Conservation (phyloP, 805 yeast species). For the Debaryomyces prosopidis region DNA sequence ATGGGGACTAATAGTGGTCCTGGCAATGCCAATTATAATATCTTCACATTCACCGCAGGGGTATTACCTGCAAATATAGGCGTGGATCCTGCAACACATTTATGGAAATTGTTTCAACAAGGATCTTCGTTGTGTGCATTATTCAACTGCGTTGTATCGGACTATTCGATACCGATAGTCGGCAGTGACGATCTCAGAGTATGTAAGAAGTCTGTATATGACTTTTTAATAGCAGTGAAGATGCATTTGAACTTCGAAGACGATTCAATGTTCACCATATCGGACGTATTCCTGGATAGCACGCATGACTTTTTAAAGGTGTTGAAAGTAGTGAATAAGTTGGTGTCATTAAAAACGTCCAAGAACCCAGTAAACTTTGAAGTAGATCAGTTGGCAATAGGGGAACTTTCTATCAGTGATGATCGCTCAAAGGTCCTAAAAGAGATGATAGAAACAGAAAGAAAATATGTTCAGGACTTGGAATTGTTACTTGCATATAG, state of each 20-base stretch:
- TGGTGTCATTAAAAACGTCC: conserved; percentile 37
- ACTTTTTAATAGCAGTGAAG: conserved; percentile 85
- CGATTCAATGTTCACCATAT: conserved; percentile 83
- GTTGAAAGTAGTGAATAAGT: conserved; percentile 63
- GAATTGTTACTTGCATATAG: conserved; percentile 72
- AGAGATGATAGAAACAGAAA: conserved; percentile 86
- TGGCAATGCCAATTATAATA: conserved; percentile 31
- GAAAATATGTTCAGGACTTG: conserved; percentile 89
- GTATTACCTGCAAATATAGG: conserved; percentile 69
- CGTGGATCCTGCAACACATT: conserved; percentile 90
- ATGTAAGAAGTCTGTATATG: conserved; percentile 87
- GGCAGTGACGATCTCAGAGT: conserved; percentile 79
- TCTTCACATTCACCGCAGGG: conserved; percentile 72
- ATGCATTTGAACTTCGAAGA: conserved; percentile 71
- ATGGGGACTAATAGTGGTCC: conserved; percentile 10
- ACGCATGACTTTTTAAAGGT: conserved; percentile 78
- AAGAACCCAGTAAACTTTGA: conserved; percentile 4
- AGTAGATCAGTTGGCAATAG: conserved; percentile 10
- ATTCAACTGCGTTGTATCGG: conserved; percentile 61
- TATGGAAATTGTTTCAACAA: conserved; percentile 85
- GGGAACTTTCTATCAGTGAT: conserved; percentile 43
- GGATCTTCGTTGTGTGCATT: conserved; percentile 90
- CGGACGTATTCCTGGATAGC: conserved; percentile 82
- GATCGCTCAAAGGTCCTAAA: conserved; percentile 74
- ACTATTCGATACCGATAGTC: conserved; percentile 54